phyloP scores from a whole-genome alignment of 805 yeast species.

The Ogataea pini region DNA sequence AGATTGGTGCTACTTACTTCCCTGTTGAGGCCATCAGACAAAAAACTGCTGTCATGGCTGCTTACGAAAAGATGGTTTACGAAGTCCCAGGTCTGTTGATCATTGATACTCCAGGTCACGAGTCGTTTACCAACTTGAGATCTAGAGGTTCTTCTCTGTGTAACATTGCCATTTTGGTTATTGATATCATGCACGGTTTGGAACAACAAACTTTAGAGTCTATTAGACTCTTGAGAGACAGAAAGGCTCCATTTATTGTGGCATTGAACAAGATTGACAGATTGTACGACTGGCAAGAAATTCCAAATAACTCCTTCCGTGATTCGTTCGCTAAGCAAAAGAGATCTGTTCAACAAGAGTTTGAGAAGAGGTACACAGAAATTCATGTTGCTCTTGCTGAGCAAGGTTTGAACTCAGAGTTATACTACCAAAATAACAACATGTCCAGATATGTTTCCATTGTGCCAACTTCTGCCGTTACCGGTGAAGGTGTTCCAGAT shows the following conservation, averaged over 20 bases:
- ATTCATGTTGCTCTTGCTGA: constrained; percentile 92
- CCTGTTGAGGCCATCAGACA: constrained; percentile 91
- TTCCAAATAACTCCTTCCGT: constrained; percentile 93
- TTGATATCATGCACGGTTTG: constrained; percentile 98
- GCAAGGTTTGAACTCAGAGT: constrained; percentile 97
- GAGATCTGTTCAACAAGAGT: constrained; percentile 86
- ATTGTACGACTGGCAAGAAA: constrained; percentile 89
- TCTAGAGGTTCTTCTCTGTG: constrained; percentile 98
- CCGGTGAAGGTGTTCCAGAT: constrained; percentile 99
- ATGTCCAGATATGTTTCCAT: constrained; percentile 91
- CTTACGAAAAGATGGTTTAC: constrained; percentile 78
- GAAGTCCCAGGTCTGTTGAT: constrained; percentile 97
- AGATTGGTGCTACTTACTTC: constrained; percentile 99
- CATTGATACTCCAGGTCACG: constrained; percentile 99
- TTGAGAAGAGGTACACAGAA: constrained; percentile 80
- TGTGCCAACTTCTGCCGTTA: constrained; percentile 98
- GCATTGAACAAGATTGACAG: constrained; percentile 98
- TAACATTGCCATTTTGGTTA: constrained; percentile 97
- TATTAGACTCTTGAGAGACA: constrained; percentile 84
- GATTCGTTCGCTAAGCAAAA: constrained; percentile 84
- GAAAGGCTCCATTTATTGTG: constrained; percentile 97
- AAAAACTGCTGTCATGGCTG: constrained; percentile 89
- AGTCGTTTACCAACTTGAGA: constrained; percentile 95
- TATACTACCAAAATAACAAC: constrained; percentile 93
- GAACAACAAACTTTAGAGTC: constrained; percentile 98